Percentiles rank a stretch among this genome's conserved stretches.
Conservation (phyloP, 208 protist species). For the Borovskyia barvae region DNA sequence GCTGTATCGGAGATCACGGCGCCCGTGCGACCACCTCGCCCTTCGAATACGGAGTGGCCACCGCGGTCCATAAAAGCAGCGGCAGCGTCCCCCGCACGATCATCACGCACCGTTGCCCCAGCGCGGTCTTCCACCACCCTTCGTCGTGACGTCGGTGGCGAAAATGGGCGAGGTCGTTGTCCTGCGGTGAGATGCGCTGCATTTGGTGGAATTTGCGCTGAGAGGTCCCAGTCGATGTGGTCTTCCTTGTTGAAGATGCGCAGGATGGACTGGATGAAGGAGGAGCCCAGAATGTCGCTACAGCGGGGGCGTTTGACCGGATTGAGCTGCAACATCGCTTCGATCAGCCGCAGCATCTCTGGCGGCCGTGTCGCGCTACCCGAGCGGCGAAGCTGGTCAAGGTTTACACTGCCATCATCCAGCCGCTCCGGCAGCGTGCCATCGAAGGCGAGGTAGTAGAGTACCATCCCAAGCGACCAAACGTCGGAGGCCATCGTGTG, state of each 20-base stretch:
- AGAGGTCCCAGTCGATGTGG: slow-evolving; percentile 24
- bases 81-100: too few relatives aligned
- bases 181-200: too few relatives aligned
- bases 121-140: too few relatives aligned
- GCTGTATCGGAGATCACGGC: slow-evolving; percentile 7
- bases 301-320: slow-evolving; percentile 69
- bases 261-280: slow-evolving; percentile 71
- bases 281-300: slow-evolving; percentile 70
- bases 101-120: too few relatives aligned
- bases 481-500: slow-evolving; percentile 80
- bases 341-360: slow-evolving; percentile 81
- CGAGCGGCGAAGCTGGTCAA: slow-evolving; percentile 32
- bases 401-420: slow-evolving; percentile 43
- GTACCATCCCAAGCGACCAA: slow-evolving; percentile 88
- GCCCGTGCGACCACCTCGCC: not conserved
- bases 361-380: slow-evolving; percentile 57
- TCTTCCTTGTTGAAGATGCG: slow-evolving; percentile 62
- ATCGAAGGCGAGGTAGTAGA: slow-evolving; percentile 82
- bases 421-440: slow-evolving; percentile 45
- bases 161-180: too few relatives aligned
- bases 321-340: slow-evolving; percentile 74
- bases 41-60: too few relatives aligned
- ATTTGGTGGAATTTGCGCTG: too few relatives aligned
- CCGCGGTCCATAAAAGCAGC: too few relatives aligned
- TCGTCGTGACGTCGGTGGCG: too few relatives aligned